Base-by-base conservation (phyloP, 2,329 filamentous ascomycete genomes). In the Cordyceps cicadae region DNA sequence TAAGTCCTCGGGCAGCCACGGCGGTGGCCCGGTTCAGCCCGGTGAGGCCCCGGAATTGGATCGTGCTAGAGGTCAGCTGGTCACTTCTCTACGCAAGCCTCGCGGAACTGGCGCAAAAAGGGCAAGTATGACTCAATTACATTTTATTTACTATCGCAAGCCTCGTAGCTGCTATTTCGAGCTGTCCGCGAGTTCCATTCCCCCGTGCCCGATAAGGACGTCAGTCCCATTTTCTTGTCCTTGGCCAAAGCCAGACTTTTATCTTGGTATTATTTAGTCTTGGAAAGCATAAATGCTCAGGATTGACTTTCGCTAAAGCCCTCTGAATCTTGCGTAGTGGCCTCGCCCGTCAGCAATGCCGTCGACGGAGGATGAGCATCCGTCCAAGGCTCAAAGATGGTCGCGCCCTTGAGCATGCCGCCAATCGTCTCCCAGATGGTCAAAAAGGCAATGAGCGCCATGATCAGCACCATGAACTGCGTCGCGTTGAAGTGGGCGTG, bases 371-470 rank as follows among this genome's bases (percentile, higher is more conserved):
- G 66, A 52, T 71, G 54, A 3, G 64, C 63, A 29, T 68, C 60
- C 1, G 62, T 66, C 72, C 72, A 74, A 17, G 71, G 70, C 63
- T 74, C 72, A 63, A 73, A 72, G 3, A 74, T 21, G 19, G 62
- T 62, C 0, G 71, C 67, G 2, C 67, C 67, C 58, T 67, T 70
- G 11, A 68, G 65, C 39, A 74, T 39, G 0, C 72, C 71, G 1
- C 71, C 72, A 7, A 78, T 60, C 21, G 74, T 79, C 66, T 79
- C 77, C 76, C 76, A 79, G 11, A 79, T 63, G 3, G 76, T 64
- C 5, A 76, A 67, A 60, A 76, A 72, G 0, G 72, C 74, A 58
- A 79, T 71, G 17, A 79, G 66, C 1, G 71, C 70, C 75, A 76
- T 78, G 46, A 78, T 68, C 8, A 77, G 70, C 4, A 71, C 73